phyloP scores from a whole-genome alignment of 164 flowering plant species.

The Piper betle region DNA sequence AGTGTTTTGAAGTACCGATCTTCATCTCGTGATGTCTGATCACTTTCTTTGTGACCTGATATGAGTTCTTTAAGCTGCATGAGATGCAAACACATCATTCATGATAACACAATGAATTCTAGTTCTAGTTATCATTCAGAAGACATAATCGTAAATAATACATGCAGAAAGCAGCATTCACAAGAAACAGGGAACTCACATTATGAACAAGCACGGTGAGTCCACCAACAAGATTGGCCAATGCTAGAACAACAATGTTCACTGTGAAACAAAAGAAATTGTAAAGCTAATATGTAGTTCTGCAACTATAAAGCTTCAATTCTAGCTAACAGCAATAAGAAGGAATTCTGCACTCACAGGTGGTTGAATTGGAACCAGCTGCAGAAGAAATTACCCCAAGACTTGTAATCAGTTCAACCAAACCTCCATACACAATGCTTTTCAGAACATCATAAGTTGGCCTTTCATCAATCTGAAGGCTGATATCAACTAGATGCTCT shows the following conservation, averaged over 20 bases:
- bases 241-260: slow-evolving; percentile 56
- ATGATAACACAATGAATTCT: neutral
- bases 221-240: slow-evolving; percentile 77
- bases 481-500: slow-evolving; percentile 3
- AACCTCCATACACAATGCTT: slow-evolving; percentile 88
- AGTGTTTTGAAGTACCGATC: slow-evolving; percentile 34
- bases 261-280: slow-evolving; percentile 31
- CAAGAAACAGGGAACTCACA: slow-evolving; percentile 36
- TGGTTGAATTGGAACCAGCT: slow-evolving; percentile 62
- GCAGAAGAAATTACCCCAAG: slow-evolving; percentile 80
- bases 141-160: neutral
- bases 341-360: slow-evolving; percentile 38
- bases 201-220: slow-evolving; percentile 45
- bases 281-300: too few species aligned
- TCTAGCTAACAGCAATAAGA: neutral
- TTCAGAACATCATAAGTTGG: slow-evolving; percentile 45
- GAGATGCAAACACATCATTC: neutral
- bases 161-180: neutral
- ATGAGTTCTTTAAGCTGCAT: slow-evolving; percentile 54
- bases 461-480: slow-evolving; percentile 5
- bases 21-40: slow-evolving; percentile 3
- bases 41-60: slow-evolving; percentile 16
- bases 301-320: neutral
- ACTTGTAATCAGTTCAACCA: slow-evolving; percentile 65
- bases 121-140: neutral